Evolutionary conservation across 192 early-diverging fungal species (phyloP).

Genomic region (Thamnidium elegans): DNA sequence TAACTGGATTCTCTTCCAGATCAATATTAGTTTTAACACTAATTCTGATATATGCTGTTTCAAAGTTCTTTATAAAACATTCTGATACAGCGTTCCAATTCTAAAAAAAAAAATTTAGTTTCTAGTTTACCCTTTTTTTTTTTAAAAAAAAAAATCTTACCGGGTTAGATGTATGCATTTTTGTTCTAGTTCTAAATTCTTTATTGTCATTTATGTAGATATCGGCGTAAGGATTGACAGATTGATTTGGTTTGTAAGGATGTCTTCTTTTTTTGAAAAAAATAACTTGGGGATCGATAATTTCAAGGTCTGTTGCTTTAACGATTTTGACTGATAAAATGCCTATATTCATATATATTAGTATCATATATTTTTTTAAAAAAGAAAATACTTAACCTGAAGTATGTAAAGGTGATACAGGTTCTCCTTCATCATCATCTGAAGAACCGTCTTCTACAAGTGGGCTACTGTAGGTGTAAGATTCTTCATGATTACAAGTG

Average conservation of each 20-base stretch:
- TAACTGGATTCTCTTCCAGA: conserved; percentile 24
- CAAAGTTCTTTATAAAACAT: conserved; percentile 16
- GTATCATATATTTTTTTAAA: background rate
- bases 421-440: background rate
- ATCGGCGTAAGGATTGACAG: conserved; percentile 28
- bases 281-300: conserved; percentile 19
- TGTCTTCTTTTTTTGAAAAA: conserved; percentile 13
- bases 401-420: background rate
- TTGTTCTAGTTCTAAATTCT: conserved; percentile 16
- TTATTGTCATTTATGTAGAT: conserved; percentile 31
- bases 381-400: background rate
- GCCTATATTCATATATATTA: background rate
- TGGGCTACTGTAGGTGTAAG: too few relatives aligned
- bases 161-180: conserved; percentile 20
- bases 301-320: conserved; percentile 29
- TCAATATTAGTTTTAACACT: conserved; percentile 24
- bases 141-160: conserved; percentile 3
- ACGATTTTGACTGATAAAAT: conserved; percentile 13
- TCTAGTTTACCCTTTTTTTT: background rate
- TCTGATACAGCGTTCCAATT: conserved; percentile 35
- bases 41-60: conserved; percentile 14
- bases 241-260: conserved; percentile 18
- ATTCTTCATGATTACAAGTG: too few relatives aligned
- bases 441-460: background rate
- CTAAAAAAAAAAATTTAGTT: conserved; percentile 9